Percentiles rank a stretch among this genome's conserved stretches.
Evolutionary conservation across 306 rosid species (phyloP).

Genomic region (Fagus sylvatica): DNA sequence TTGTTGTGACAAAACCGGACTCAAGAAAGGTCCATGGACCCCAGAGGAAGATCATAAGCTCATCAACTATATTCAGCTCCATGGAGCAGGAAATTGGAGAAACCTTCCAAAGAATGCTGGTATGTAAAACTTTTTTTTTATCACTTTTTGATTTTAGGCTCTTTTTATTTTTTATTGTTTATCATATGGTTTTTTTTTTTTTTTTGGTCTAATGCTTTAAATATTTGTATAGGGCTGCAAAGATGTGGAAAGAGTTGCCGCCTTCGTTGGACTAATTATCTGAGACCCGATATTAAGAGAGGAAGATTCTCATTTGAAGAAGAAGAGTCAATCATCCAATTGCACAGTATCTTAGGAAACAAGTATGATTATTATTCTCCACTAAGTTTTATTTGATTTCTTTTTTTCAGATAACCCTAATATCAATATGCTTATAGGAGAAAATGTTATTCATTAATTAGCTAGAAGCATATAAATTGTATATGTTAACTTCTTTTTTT

Average conservation of each 20-base stretch:
- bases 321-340: conserved; percentile 88
- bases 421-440: background rate
- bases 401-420: too few relatives aligned
- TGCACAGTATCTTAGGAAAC: conserved; percentile 85
- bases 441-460: background rate
- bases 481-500: background rate
- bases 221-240: conserved; percentile 48
- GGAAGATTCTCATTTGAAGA: conserved; percentile 95
- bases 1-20: conserved; percentile 83
- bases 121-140: background rate
- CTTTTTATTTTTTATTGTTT: background rate
- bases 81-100: conserved; percentile 89
- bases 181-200: background rate
- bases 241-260: conserved; percentile 98
- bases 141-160: background rate
- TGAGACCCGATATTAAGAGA: conserved; percentile 92
- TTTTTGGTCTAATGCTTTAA: background rate
- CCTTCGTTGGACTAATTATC: conserved; percentile 90
- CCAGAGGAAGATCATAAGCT: conserved; percentile 83
- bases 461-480: background rate
- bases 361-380: conserved; percentile 48
- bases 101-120: conserved; percentile 90
- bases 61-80: conserved; percentile 48
- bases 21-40: conserved; percentile 97
- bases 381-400: background rate